Percentiles rank a stretch among this genome's conserved stretches.
These are phyloP conservation scores for Trichophyton rubrum DNA, from an alignment of 2,329 filamentous ascomycete species.

Conservation along the genomic window DNA sequence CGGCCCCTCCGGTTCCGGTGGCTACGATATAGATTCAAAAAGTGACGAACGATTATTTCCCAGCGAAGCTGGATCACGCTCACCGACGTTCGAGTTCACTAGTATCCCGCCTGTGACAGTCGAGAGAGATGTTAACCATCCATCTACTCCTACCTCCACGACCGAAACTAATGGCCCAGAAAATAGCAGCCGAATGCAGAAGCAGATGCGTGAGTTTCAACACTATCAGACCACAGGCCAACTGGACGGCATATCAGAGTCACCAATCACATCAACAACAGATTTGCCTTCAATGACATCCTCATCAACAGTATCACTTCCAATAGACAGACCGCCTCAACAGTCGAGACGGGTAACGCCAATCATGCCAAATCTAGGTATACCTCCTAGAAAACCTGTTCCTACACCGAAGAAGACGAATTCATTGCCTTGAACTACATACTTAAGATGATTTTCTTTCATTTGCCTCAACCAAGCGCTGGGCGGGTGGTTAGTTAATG, in stretches of 20 bases:
- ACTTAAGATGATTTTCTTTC: not conserved
- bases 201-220: not conserved
- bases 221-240: not conserved
- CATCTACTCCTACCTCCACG: not conserved
- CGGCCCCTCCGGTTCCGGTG: not conserved
- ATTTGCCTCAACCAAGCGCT: not conserved
- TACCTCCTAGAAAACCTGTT: slow-evolving; percentile 11
- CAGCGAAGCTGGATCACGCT: slow-evolving; percentile 5
- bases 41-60: slow-evolving; percentile 19
- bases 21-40: slow-evolving; percentile 13
- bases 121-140: not conserved
- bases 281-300: not conserved
- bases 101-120: not conserved
- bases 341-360: slow-evolving; percentile 6
- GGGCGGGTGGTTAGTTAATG: not conserved
- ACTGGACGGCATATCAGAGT: not conserved
- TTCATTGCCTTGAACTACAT: not conserved
- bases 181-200: not conserved
- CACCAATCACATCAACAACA: not conserved
- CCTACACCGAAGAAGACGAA: slow-evolving; percentile 4
- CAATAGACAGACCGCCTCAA: not conserved
- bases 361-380: slow-evolving; percentile 6
- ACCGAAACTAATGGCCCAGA: not conserved
- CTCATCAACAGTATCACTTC: not conserved
- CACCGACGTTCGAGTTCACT: not conserved